Percentiles rank a stretch among this genome's conserved stretches.
These are phyloP conservation scores for Agrocybe praecox DNA, from an alignment of 768 basidiomycete species.

Conservation along the genomic window DNA sequence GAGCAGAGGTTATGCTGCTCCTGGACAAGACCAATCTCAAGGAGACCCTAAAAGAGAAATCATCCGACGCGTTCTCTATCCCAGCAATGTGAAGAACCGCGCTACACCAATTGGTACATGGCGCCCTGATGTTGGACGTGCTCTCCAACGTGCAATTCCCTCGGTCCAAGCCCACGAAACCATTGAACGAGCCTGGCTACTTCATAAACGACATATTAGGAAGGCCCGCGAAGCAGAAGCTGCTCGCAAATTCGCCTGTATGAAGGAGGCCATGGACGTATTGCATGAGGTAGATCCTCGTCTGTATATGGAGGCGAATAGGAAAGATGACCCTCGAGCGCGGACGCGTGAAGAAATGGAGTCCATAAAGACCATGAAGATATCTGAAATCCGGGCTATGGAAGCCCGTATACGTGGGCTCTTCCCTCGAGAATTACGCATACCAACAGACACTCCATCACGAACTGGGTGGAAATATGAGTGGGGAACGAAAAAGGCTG, in stretches of 20 bases:
- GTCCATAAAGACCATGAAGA: slow-evolving; percentile 61
- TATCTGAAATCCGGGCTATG: slow-evolving; percentile 65
- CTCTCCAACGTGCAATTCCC: slow-evolving; percentile 83
- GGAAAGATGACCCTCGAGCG: slow-evolving; percentile 71
- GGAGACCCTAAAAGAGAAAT: slow-evolving; percentile 68
- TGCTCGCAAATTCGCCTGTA: slow-evolving; percentile 75
- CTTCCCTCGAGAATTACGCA: slow-evolving; percentile 85
- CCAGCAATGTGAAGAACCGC: slow-evolving; percentile 69
- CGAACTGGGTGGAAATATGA: slow-evolving; percentile 84
- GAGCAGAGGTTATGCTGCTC: slow-evolving; percentile 40
- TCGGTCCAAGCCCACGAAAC: slow-evolving; percentile 90
- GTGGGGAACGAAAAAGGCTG: slow-evolving; percentile 71
- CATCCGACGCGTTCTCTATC: slow-evolving; percentile 82
- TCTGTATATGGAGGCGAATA: slow-evolving; percentile 73
- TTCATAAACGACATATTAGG: slow-evolving; percentile 77
- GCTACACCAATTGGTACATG: slow-evolving; percentile 81
- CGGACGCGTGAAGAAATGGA: slow-evolving; percentile 59
- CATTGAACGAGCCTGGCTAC: slow-evolving; percentile 87
- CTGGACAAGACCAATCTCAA: slow-evolving; percentile 36
- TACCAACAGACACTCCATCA: slow-evolving; percentile 86
- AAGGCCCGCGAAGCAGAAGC: slow-evolving; percentile 70
- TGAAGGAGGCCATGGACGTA: slow-evolving; percentile 86
- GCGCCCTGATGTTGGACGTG: slow-evolving; percentile 77
- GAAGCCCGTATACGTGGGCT: slow-evolving; percentile 81
- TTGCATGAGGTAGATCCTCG: slow-evolving; percentile 59